Evolutionary conservation across 768 basidiomycete species (phyloP), one percentile per base, ranked within the genome.

Genomic region (Candolleomyces aberdarensis): DNA sequence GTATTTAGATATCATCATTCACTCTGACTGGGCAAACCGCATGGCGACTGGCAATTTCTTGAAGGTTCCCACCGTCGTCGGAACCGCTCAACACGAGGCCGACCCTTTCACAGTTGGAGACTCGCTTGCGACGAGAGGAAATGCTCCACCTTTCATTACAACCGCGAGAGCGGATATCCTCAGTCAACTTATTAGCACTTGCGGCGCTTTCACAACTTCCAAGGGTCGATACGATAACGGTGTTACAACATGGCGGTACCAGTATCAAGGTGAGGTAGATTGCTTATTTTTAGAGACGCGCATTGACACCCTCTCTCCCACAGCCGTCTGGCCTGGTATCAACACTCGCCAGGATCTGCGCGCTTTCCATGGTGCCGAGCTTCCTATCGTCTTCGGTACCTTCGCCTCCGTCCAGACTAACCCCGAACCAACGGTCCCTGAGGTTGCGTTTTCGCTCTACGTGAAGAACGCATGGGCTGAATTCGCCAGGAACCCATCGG

Each of bases 391-490:
- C 36, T 80, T 78, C 53, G 76, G 75, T 2, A 74, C 75, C 1
- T 57, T 56, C 50, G 69, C 69, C 58, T 55, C 60, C 36, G 73
- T 68, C 40, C 66, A 68, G 5, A 43, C 64, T n/a, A 56, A 67
- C 36, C 61, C 65, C 39, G 66, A 65, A 19, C 54, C 54, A 4
- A 70, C 67, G 11, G 56, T 64, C 13, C 63, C 32, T 10, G 71
- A 71, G 56, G 68, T 72, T n/a, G 64, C 67, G n/a, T 66, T 79
- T 41, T 73, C 77, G 1, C 67, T 61, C 56, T 75, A 72, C 56
- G 57, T 78, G 1, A 77, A 78, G 61, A 62, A 65, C 6, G 76
- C 75, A 0, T 80, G 79, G 78, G 76, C 78, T 1, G 68, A 74
- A 6, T 80, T 80, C 57, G 77, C 78, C n/a, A 70, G 73, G n/a